Evolutionary conservation across 179 eudicot genomes (phyloP).

Genomic region (Silene coronaria): DNA sequence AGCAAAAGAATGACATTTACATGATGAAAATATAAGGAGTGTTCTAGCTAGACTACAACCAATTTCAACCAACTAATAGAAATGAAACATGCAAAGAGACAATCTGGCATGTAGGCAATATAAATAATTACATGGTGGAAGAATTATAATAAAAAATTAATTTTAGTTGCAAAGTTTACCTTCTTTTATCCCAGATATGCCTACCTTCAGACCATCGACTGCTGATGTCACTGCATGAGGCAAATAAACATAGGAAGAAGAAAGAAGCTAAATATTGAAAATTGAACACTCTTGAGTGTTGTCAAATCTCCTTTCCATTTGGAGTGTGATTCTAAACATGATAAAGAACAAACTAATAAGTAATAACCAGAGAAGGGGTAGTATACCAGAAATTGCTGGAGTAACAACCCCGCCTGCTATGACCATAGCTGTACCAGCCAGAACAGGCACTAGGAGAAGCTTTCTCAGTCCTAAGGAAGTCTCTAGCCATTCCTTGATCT

Average conservation of each 20-base stretch:
- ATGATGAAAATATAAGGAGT: constrained; percentile 2
- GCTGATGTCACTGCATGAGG: constrained; percentile 77
- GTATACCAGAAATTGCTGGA: constrained; percentile 94
- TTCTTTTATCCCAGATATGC: constrained; percentile 60
- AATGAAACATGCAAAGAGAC: neutral
- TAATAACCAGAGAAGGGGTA: constrained; percentile 5
- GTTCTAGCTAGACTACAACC: neutral
- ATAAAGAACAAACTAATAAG: constrained; percentile 5
- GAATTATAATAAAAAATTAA: neutral
- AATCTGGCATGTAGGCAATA: neutral
- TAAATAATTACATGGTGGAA: neutral
- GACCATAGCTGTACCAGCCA: constrained; percentile 98
- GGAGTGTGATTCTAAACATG: neutral
- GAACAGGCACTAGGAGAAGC: constrained; percentile 75
- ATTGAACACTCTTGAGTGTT: neutral
- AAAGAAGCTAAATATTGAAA: neutral
- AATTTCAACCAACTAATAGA: neutral
- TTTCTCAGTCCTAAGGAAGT: constrained; percentile 67
- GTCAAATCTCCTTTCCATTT: neutral
- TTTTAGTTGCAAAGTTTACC: constrained; percentile 37
- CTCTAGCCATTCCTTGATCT: constrained; percentile 82
- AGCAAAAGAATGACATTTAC: constrained; percentile 13
- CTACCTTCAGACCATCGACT: constrained; percentile 83
- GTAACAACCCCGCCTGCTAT: constrained; percentile 94
- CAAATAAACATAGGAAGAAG: constrained; percentile 13